A percentile compares a stretch with the other conserved stretches of the same genome.
These are phyloP conservation scores for Fraxinus albicans DNA, from an alignment of 305 asterid genomes.

Conservation along the genomic window DNA sequence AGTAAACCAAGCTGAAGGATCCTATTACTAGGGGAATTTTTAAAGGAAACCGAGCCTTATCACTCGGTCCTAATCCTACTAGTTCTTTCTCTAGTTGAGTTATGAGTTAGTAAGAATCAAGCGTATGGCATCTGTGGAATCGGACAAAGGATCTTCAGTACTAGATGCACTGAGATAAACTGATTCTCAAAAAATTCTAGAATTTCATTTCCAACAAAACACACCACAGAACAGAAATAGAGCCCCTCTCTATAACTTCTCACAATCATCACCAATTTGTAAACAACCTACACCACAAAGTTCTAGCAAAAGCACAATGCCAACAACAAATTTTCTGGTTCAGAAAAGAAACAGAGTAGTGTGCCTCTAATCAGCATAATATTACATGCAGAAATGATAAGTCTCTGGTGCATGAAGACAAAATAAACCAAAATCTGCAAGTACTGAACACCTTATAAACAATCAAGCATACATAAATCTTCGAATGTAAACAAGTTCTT, in stretches of 20 bases:
- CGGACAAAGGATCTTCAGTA: background rate
- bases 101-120: background rate
- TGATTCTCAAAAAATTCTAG: background rate
- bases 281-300: background rate
- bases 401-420: background rate
- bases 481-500: background rate
- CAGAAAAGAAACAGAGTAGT: background rate
- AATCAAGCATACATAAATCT: background rate
- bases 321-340: background rate
- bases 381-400: background rate
- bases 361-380: background rate
- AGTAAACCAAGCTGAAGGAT: background rate
- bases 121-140: background rate
- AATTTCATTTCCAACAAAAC: background rate
- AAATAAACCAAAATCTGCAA: background rate
- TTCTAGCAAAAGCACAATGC: background rate
- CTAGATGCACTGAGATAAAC: background rate
- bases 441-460: background rate
- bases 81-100: background rate
- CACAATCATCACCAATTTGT: background rate
- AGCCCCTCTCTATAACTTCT: background rate
- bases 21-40: background rate
- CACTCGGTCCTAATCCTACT: background rate
- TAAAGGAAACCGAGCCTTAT: background rate
- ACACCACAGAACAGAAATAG: background rate